These are phyloP conservation scores for Chenopodium quinoa DNA, from an alignment of 148 eudicot genomes.

Conservation along the genomic window DNA sequence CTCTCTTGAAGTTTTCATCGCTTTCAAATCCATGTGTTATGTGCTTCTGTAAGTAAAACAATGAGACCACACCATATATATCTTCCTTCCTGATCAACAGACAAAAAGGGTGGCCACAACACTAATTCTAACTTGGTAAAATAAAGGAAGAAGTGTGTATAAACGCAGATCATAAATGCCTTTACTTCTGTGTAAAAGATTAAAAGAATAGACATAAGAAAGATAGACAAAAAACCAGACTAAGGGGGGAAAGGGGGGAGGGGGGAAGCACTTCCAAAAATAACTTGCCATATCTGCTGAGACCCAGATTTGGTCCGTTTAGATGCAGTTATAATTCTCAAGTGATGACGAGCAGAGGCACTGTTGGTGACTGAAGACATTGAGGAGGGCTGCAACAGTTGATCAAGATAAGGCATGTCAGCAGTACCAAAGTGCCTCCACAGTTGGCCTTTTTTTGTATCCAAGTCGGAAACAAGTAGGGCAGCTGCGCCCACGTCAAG, in stretches of 20 bases:
- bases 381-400: slow-evolving; percentile 87
- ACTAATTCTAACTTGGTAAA: neutral
- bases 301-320: slow-evolving; percentile 80
- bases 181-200: neutral
- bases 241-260: neutral
- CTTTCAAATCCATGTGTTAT: neutral
- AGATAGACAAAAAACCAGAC: neutral
- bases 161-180: neutral
- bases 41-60: neutral
- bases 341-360: slow-evolving; percentile 80
- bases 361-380: slow-evolving; percentile 74
- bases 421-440: slow-evolving; percentile 83
- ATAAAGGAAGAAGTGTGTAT: neutral
- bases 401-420: slow-evolving; percentile 96
- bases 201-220: neutral
- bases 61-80: neutral
- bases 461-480: slow-evolving; percentile 84
- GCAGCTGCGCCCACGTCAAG: slow-evolving; percentile 98
- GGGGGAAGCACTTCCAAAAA: slow-evolving; percentile 7
- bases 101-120: neutral
- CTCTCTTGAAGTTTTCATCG: neutral
- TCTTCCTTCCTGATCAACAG: neutral
- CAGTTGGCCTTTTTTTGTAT: slow-evolving; percentile 74
- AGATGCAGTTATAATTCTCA: slow-evolving; percentile 88
- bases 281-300: slow-evolving; percentile 74